phyloP scores from a whole-genome alignment of 164 flowering plant genomes.

The Tetrastigma voinierianum region DNA sequence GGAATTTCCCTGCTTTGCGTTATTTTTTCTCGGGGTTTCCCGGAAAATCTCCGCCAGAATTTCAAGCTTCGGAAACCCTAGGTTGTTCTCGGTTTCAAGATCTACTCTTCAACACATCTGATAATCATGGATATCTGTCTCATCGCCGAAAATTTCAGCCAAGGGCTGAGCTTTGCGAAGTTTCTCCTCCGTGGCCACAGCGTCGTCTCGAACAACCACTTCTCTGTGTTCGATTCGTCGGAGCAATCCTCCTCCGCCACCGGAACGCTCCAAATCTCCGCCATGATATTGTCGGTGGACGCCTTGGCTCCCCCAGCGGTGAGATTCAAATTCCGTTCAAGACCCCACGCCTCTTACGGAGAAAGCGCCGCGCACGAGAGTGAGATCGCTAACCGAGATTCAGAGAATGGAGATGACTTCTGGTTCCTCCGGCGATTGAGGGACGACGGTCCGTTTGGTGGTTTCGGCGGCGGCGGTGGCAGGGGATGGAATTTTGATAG shows the following conservation, averaged over 20 bases:
- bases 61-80: background rate
- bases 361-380: slow-evolving; percentile 35
- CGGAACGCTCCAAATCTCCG: slow-evolving; percentile 33
- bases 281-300: slow-evolving; percentile 36
- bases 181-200: slow-evolving; percentile 13
- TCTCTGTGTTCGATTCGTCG: slow-evolving; percentile 10
- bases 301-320: slow-evolving; percentile 55
- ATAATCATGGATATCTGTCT: slow-evolving; percentile 31
- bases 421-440: slow-evolving; percentile 33
- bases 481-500: slow-evolving; percentile 58
- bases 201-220: slow-evolving; percentile 7
- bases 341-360: slow-evolving; percentile 29
- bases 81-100: background rate
- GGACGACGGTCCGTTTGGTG: slow-evolving; percentile 18
- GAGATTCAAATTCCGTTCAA: slow-evolving; percentile 20
- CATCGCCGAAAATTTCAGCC: slow-evolving; percentile 27
- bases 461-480: slow-evolving; percentile 45
- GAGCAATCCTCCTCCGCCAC: slow-evolving; percentile 12
- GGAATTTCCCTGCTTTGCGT: too few species aligned
- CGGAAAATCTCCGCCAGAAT: slow-evolving; percentile 5
- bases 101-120: background rate
- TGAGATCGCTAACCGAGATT: slow-evolving; percentile 31
- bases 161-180: slow-evolving; percentile 31
- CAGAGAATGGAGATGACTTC: slow-evolving; percentile 36
- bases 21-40: background rate